These are phyloP conservation scores for Tolypocladium tropicale DNA, from an alignment of 2,329 filamentous ascomycete genomes.

Conservation along the genomic window DNA sequence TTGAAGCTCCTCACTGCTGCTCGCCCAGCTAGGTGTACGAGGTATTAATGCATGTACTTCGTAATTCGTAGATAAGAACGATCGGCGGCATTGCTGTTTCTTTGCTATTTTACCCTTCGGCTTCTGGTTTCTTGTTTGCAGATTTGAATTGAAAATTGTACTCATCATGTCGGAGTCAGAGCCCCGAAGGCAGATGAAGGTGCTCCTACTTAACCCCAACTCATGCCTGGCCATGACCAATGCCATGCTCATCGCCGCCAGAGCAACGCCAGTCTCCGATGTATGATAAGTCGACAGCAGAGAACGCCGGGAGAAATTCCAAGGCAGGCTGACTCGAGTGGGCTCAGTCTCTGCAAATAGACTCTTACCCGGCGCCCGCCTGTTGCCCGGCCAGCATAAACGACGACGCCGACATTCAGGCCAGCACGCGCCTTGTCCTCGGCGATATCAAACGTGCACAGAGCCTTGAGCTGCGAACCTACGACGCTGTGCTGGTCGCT, in stretches of 20 bases:
- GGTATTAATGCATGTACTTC: too few species aligned
- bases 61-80: too few species aligned
- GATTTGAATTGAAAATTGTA: not conserved
- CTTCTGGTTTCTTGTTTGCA: not conserved
- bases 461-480: constrained; percentile 28
- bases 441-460: constrained; percentile 31
- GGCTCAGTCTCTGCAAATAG: constrained; percentile 35
- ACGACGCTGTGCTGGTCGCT: constrained; percentile 75
- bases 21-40: too few species aligned
- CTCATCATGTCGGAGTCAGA: not conserved
- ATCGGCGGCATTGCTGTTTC: not conserved
- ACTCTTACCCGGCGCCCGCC: constrained; percentile 56
- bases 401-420: constrained; percentile 54
- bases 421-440: constrained; percentile 53
- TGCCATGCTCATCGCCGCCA: constrained; percentile 34
- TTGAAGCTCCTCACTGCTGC: not conserved
- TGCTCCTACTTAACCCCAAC: constrained; percentile 73
- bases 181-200: constrained; percentile 13
- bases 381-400: constrained; percentile 67
- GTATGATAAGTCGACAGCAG: constrained; percentile 5
- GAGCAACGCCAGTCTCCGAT: constrained; percentile 16
- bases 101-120: not conserved
- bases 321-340: not conserved
- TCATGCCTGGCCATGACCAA: constrained; percentile 64
- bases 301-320: not conserved